phyloP scores from a whole-genome alignment of 176 grass and related monocot genomes.

The Cymbopogon citratus region DNA sequence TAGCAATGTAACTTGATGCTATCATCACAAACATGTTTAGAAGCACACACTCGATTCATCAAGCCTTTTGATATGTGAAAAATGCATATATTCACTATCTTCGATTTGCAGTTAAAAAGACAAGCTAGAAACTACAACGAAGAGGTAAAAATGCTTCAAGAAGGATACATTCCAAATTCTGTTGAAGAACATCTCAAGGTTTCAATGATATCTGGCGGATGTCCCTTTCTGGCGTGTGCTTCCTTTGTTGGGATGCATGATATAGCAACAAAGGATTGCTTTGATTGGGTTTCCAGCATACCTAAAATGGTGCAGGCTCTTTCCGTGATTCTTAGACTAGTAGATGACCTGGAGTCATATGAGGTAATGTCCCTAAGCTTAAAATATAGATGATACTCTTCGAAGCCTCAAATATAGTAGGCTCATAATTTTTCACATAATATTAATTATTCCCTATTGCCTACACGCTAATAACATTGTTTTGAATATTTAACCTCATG shows the following conservation, averaged over 20 bases:
- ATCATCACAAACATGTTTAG: neutral
- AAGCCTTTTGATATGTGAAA: too few relatives aligned
- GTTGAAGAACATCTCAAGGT: neutral
- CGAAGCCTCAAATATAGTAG: too few relatives aligned
- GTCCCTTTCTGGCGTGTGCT: neutral
- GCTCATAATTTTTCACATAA: too few relatives aligned
- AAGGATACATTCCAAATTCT: neutral
- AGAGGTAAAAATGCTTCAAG: neutral
- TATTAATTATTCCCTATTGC: too few relatives aligned
- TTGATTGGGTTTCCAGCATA: neutral
- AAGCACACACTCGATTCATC: neutral
- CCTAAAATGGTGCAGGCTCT: neutral
- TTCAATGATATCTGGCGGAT: neutral
- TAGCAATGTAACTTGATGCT: neutral
- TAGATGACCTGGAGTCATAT: neutral
- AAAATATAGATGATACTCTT: too few relatives aligned
- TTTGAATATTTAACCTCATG: too few relatives aligned
- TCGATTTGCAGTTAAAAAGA: neutral
- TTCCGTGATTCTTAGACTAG: neutral
- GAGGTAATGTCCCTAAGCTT: neutral
- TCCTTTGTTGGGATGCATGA: neutral
- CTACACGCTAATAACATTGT: too few relatives aligned
- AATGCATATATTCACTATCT: neutral
- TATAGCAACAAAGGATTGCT: neutral
- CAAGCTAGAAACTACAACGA: neutral